A percentile compares a stretch with the other conserved stretches of the same genome.
Conservation (phyloP, 371 early-diverging fungal genomes). For the Rhizopus stolonifer region DNA sequence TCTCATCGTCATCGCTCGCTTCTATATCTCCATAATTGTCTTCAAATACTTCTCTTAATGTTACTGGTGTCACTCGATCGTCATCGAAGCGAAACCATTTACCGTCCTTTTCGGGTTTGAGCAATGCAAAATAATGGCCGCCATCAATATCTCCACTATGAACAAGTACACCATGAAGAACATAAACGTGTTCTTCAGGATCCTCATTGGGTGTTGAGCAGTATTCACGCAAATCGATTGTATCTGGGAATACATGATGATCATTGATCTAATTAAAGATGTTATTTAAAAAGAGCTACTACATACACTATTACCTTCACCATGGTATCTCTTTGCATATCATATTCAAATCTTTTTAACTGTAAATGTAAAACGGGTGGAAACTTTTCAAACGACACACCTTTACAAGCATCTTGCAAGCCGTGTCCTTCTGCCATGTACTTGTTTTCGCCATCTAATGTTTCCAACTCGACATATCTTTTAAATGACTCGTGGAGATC, state of each 20-base stretch:
- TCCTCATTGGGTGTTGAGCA: conserved; percentile 40
- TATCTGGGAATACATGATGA: conserved; percentile 90
- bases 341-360: conserved; percentile 97
- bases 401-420: conserved; percentile 94
- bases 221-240: conserved; percentile 87
- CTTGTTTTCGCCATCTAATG: conserved; percentile 96
- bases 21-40: conserved; percentile 93
- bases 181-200: conserved; percentile 34
- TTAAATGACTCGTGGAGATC: conserved; percentile 89
- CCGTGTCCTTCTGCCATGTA: conserved; percentile 97
- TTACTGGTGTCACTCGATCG: conserved; percentile 88
- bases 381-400: conserved; percentile 91
- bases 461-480: conserved; percentile 85
- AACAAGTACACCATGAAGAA: conserved; percentile 93
- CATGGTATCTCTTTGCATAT: conserved; percentile 88
- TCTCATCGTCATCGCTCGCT: conserved; percentile 13
- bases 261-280: conserved; percentile 81
- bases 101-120: conserved; percentile 80
- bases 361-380: conserved; percentile 98
- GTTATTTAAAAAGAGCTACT: not conserved
- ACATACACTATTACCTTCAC: conserved; percentile 70
- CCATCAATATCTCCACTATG: conserved; percentile 95
- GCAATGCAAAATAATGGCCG: conserved; percentile 96
- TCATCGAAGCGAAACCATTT: conserved; percentile 98
- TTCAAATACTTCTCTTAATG: conserved; percentile 86